Conservation (phyloP, 2,329 filamentous ascomycete species). For the Cytospora leucostoma region DNA sequence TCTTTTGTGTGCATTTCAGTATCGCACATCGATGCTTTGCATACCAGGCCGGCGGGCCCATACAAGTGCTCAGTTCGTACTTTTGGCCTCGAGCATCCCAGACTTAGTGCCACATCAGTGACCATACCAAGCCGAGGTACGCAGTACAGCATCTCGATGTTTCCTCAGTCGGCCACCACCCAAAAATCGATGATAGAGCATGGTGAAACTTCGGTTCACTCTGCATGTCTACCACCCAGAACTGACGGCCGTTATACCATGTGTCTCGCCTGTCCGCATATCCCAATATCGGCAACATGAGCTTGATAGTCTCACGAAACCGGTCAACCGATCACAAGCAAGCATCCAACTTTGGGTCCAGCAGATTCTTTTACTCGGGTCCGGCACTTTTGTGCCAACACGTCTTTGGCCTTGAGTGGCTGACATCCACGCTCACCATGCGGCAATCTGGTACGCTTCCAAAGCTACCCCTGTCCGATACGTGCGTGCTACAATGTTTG, state of each 20-base stretch:
- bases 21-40: no score
- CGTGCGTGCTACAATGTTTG: not conserved
- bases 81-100: no score
- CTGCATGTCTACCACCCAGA: not conserved
- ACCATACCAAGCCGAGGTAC: no score
- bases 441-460: not conserved
- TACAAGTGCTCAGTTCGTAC: no score
- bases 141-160: not conserved
- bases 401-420: not conserved
- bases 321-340: not conserved
- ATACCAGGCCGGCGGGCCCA: no score
- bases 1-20: no score
- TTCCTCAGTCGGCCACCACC: not conserved
- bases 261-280: not conserved
- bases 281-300: not conserved
- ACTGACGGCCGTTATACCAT: not conserved
- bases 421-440: not conserved
- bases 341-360: not conserved
- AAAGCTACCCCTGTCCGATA: not conserved
- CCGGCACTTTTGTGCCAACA: not conserved
- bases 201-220: not conserved
- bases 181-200: not conserved
- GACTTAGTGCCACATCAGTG: no score
- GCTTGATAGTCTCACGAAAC: not conserved
- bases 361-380: not conserved